Evolutionary conservation across 345 rosid species (phyloP).

Genomic region (Reutealis trisperma): DNA sequence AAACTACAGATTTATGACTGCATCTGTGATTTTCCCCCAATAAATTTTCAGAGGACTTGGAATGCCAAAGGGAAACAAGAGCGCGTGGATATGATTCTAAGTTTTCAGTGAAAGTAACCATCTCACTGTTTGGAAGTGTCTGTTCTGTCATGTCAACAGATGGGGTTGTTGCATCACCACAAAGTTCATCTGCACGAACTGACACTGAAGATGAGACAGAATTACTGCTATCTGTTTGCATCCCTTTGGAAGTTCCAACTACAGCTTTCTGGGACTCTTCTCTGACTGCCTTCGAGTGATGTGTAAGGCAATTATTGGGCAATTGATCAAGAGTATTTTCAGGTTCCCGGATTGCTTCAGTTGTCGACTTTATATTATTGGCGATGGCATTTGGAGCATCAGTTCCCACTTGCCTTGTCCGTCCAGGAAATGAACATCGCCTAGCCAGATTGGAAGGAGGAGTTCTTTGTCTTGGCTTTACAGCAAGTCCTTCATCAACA

Average conservation of each 20-base stretch:
- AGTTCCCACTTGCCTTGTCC: slow-evolving; percentile 50
- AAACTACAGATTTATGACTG: slow-evolving; percentile 32
- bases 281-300: slow-evolving; percentile 30
- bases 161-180: slow-evolving; percentile 78
- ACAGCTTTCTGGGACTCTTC: slow-evolving; percentile 46
- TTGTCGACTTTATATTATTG: slow-evolving; percentile 36
- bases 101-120: slow-evolving; percentile 36
- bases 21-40: slow-evolving; percentile 32
- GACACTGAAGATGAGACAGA: slow-evolving; percentile 78
- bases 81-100: slow-evolving; percentile 39
- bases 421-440: slow-evolving; percentile 56
- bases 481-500: slow-evolving; percentile 47
- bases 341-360: slow-evolving; percentile 35
- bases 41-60: slow-evolving; percentile 35
- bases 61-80: slow-evolving; percentile 30
- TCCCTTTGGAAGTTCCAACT: slow-evolving; percentile 46
- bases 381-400: slow-evolving; percentile 45
- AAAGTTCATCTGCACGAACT: slow-evolving; percentile 72
- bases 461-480: slow-evolving; percentile 74
- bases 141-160: slow-evolving; percentile 54
- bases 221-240: slow-evolving; percentile 73
- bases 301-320: slow-evolving; percentile 26
- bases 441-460: slow-evolving; percentile 60
- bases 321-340: slow-evolving; percentile 39
- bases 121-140: slow-evolving; percentile 38